Conservation (phyloP, 2,329 filamentous ascomycete species). For the Ceratocystis alfenasii region DNA sequence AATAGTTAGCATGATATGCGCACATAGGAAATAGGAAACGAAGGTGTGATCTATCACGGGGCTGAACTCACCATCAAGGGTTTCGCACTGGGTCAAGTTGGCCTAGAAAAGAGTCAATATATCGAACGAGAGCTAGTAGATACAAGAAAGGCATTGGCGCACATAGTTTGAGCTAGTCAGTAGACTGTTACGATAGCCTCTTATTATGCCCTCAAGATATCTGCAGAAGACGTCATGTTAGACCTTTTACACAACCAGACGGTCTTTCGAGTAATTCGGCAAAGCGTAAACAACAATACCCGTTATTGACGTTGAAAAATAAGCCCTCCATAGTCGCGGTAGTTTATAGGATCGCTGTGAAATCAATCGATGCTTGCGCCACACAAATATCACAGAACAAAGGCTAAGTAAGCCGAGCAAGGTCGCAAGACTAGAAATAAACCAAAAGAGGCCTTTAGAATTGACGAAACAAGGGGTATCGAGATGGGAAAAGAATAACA, state of each 20-base stretch:
- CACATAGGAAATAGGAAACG: conserved; percentile 14
- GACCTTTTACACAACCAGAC: background rate
- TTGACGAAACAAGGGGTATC: background rate
- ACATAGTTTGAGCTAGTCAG: conserved; percentile 77
- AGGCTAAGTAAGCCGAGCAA: background rate
- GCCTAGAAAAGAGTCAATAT: conserved; percentile 49
- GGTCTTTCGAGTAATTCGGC: background rate
- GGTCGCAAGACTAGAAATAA: background rate
- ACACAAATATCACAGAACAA: conserved; percentile 4
- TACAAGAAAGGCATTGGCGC: background rate
- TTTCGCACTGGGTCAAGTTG: conserved; percentile 96
- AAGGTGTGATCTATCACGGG: background rate
- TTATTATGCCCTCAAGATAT: conserved; percentile 94
- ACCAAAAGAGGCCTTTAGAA: background rate
- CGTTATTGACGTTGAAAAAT: conserved; percentile 88
- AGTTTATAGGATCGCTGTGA: conserved; percentile 22
- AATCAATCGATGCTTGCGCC: conserved; percentile 9
- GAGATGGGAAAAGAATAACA: background rate
- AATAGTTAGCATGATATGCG: background rate
- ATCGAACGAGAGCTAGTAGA: background rate
- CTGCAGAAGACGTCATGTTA: conserved; percentile 35
- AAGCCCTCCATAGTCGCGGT: conserved; percentile 66
- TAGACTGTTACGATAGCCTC: conserved; percentile 89
- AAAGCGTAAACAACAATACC: conserved; percentile 40
- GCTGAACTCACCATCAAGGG: conserved; percentile 66